Percentiles rank a stretch among this genome's conserved stretches.
phyloP scores from a whole-genome alignment of 441 rosid species.

The Erodium texanum region DNA sequence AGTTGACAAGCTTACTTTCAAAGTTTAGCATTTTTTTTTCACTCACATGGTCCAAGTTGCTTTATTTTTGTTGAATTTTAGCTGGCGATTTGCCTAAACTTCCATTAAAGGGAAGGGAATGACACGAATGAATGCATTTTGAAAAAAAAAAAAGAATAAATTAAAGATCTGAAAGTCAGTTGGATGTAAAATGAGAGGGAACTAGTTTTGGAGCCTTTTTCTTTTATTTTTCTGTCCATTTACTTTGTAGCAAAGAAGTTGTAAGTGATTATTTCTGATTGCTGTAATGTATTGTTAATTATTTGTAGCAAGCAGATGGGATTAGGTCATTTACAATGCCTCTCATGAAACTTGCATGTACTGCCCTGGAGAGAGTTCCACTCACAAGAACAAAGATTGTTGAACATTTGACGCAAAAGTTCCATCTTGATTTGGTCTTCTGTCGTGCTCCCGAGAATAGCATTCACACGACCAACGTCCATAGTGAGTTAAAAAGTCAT shows the following conservation, averaged over 20 bases:
- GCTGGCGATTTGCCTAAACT: neutral
- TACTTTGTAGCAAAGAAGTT: neutral
- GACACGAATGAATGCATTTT: neutral
- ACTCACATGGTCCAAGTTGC: neutral
- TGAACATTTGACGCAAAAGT: constrained; percentile 51
- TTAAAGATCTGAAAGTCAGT: neutral
- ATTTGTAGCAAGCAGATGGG: constrained; percentile 72
- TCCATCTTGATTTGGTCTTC: constrained; percentile 82
- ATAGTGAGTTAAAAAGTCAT: constrained; percentile 38
- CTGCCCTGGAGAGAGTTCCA: constrained; percentile 89
- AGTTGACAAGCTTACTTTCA: neutral
- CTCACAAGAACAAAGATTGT: constrained; percentile 63
- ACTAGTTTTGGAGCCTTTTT: neutral
- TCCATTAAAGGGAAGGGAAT: neutral
- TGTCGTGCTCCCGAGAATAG: constrained; percentile 74
- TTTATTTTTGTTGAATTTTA: neutral
- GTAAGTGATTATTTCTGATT: constrained; percentile 7
- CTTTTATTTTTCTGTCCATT: neutral
- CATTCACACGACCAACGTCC: constrained; percentile 43
- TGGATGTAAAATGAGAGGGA: neutral
- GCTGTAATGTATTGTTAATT: constrained; percentile 17
- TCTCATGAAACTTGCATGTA: constrained; percentile 87
- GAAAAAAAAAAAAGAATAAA: neutral
- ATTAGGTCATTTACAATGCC: constrained; percentile 94
- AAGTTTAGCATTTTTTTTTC: too few species aligned